phyloP scores from a whole-genome alignment of 495 filamentous ascomycete genomes.

The Trichocladium uniseriatum region DNA sequence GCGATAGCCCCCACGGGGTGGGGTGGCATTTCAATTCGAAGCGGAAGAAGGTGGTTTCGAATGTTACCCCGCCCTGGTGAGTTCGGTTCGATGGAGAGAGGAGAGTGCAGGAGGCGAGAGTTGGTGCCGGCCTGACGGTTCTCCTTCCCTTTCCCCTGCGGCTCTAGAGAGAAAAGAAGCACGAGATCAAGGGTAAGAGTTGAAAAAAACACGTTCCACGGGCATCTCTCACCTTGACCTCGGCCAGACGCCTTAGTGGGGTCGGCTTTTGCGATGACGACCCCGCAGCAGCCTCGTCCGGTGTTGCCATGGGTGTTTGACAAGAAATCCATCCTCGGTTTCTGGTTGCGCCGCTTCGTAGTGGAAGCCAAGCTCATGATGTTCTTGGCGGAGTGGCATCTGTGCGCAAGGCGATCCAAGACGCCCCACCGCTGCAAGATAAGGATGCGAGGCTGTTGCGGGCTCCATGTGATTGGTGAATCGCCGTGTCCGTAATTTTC shows the following conservation, averaged over 20 bases:
- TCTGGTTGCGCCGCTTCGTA: too few relatives aligned
- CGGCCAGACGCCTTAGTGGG: not conserved
- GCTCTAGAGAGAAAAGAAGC: too few relatives aligned
- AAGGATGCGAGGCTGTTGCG: slow-evolving; percentile 19
- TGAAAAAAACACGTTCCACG: too few relatives aligned
- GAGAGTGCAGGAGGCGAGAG: too few relatives aligned
- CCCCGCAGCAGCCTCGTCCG: not conserved
- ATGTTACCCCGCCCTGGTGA: too few relatives aligned
- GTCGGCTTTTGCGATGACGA: not conserved
- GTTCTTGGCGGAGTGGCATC: slow-evolving; percentile 1
- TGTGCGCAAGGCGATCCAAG: slow-evolving; percentile 10
- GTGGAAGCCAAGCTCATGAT: too few relatives aligned
- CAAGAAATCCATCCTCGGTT: not conserved
- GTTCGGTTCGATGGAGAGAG: too few relatives aligned
- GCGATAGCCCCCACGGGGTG: not conserved
- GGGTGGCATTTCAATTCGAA: too few relatives aligned
- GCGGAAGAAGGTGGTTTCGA: too few relatives aligned
- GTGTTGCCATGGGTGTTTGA: not conserved
- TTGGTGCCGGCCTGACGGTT: too few relatives aligned
- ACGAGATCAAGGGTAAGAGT: too few relatives aligned
- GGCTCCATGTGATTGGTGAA: slow-evolving; percentile 29
- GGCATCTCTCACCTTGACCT: not conserved
- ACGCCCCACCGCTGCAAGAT: slow-evolving; percentile 21
- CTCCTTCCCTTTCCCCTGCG: too few relatives aligned
- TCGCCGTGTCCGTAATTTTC: slow-evolving; percentile 28